Conservation (phyloP, 768 basidiomycete species). For the Russula compacta region DNA sequence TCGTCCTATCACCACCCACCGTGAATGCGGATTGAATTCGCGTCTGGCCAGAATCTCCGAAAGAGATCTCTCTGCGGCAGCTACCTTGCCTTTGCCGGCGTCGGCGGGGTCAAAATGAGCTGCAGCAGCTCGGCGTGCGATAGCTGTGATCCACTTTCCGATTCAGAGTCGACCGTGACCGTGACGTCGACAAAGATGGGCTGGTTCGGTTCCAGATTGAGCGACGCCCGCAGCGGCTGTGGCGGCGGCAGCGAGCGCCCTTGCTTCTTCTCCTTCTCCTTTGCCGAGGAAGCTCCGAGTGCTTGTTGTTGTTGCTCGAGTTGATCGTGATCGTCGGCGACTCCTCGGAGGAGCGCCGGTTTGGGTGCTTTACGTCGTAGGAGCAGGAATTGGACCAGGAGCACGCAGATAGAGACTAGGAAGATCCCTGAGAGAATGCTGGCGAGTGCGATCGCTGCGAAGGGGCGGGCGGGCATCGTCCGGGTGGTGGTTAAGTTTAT, state of each 20-base stretch:
- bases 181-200: slow-evolving; percentile 15
- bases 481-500: neutral
- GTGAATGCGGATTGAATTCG: no score
- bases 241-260: no score
- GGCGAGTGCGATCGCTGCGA: slow-evolving; percentile 2
- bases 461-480: no score
- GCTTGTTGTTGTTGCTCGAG: no score
- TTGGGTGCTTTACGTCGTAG: slow-evolving; percentile 1
- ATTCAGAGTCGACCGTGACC: slow-evolving; percentile 6
- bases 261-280: neutral
- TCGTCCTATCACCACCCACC: no score
- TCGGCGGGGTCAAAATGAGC: slow-evolving; percentile 17
- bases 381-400: slow-evolving; percentile 2
- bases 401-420: neutral
- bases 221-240: neutral
- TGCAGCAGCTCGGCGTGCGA: slow-evolving; percentile 12
- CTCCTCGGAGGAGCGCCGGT: neutral
- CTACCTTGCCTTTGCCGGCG: slow-evolving; percentile 1
- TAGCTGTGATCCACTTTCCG: neutral
- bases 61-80: neutral
- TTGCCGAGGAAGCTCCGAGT: no score
- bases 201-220: slow-evolving; percentile 13
- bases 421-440: slow-evolving; percentile 2
- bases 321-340: neutral
- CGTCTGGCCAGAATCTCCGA: no score